These are phyloP conservation scores for Trichocladium antarcticum DNA, from an alignment of 495 filamentous ascomycete species.

Conservation along the genomic window DNA sequence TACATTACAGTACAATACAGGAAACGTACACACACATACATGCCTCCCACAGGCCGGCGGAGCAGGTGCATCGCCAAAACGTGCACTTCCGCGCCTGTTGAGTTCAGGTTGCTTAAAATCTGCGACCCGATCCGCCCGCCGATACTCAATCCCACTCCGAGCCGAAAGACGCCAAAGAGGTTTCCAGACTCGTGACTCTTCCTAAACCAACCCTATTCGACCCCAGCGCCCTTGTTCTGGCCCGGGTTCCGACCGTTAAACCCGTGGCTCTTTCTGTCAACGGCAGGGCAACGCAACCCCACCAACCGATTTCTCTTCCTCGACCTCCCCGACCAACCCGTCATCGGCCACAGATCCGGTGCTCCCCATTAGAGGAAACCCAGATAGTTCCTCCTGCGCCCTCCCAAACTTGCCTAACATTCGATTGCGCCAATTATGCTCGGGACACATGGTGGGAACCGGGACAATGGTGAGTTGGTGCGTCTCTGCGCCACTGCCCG, in stretches of 20 bases:
- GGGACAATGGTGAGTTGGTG: constrained; percentile 36
- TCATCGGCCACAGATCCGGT: background rate
- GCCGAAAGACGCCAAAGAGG: too few species aligned
- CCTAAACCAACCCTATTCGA: too few species aligned
- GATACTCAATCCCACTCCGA: too few species aligned
- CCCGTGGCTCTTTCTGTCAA: background rate
- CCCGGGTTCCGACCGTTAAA: background rate
- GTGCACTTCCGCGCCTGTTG: too few species aligned
- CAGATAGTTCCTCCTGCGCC: background rate
- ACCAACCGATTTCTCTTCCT: constrained; percentile 8
- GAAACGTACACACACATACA: too few species aligned
- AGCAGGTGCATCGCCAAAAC: too few species aligned
- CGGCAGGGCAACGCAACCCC: background rate
- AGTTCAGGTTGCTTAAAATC: too few species aligned
- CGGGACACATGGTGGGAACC: constrained; percentile 36
- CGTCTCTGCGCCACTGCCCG: background rate
- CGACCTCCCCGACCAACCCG: background rate
- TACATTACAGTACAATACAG: too few species aligned
- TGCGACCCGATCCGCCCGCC: too few species aligned
- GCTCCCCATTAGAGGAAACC: background rate
- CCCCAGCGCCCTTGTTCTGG: too few species aligned
- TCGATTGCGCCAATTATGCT: constrained; percentile 36
- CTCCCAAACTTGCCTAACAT: background rate
- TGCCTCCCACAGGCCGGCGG: too few species aligned
- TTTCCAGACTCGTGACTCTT: too few species aligned